Base-by-base conservation (phyloP, 768 basidiomycete species). In the Kwoniella sp. region DNA sequence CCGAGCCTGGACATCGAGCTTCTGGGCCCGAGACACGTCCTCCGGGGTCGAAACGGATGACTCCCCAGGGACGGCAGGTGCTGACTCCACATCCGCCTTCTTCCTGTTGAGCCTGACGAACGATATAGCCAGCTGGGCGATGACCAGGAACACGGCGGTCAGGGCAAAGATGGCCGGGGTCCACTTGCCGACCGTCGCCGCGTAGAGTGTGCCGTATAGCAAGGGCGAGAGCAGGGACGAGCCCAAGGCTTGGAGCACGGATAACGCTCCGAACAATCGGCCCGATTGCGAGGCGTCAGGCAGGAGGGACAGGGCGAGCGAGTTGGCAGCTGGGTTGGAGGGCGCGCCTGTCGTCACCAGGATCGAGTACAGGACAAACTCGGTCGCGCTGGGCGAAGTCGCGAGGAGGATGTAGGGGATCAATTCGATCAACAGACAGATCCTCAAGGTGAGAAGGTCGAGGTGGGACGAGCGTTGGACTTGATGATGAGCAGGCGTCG, bases 241-340 rank as follows among this genome's bases (percentile, higher is more conserved):
- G 82, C 83, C 78, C 9, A 89, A 65, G 5, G 85, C 82, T 56
- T 86, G 82, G 3, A 89, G 59, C 25, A 91, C 86, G 50, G 84
- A 83, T 51, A 91, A 60, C 3, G 83, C 88, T 11, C 88, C 90
- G 64, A 90, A 91, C 15, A 95, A 77, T 61, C 77, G 79, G 2
- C 89, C 90, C 11, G 79, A 76, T 63, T 89, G 86, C 12, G 77
- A 78, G 0, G 60, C 60, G 31, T 65, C 63, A 2, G 83, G 80
- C 1, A 77, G 43, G 5, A 75, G 52, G 3, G 84, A 81, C 36
- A 92, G 74, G 3, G 88, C 83, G 29, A 89, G 79, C 19, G 84
- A 84, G 50, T 87, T 84, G 7, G 80, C 53, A 1, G 86, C 83
- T 8, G 90, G 88, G 20, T 66, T 69, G 51, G 84, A 81, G 1